Base-by-base conservation (phyloP, 768 basidiomycete genomes). In the Kwoniella europaea region DNA sequence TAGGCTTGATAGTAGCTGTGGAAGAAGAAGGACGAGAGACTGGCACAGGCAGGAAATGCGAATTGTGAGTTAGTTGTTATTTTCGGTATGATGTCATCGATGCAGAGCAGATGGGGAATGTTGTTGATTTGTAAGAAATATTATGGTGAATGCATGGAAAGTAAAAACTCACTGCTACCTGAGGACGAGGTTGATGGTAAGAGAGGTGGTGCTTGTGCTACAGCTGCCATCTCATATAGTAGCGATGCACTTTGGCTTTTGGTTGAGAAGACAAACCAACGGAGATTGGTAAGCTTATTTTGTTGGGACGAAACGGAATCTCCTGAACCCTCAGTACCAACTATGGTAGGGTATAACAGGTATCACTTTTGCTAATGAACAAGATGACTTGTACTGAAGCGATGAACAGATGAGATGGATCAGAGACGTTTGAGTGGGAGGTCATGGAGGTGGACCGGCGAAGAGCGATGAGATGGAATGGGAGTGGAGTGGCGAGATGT, bases 211-310 rank as follows among this genome's bases (percentile, higher is more conserved):
- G 78, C 72, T 44, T 55, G 70, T 43, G 78, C 78, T 41, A 76
- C 71, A 35, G 78, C 78, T 53, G 78, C 74, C 78, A 79, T 79
- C 20, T 18, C 64, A 54, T 60, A 42, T 35, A 29, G 20, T 29
- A 44, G 24, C 15, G 22, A 60, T 20, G 54, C 54, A 55, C 35
- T 4, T 46, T 50, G 18, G 18, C n/a, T 63, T 50, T 16, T n/a
- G 10, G 12, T 53, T 53, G 20, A 41, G 12, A 16, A 43, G 63
- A 43, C 15, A 43, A 13, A 42, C 35, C 59, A 61, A 61, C 20
- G 42, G 22, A 55, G 20, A n/a, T 55, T 55, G 54, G 24, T 24
- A 24, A 42, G 59, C 18, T 61, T 42, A 42, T 42, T 42, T 42
- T 44, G 59, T 6, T 18, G 27, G 3, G 24, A 35, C 57, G 20